phyloP scores from a whole-genome alignment of 2,329 filamentous ascomycete genomes.

The Colletotrichum siamense region DNA sequence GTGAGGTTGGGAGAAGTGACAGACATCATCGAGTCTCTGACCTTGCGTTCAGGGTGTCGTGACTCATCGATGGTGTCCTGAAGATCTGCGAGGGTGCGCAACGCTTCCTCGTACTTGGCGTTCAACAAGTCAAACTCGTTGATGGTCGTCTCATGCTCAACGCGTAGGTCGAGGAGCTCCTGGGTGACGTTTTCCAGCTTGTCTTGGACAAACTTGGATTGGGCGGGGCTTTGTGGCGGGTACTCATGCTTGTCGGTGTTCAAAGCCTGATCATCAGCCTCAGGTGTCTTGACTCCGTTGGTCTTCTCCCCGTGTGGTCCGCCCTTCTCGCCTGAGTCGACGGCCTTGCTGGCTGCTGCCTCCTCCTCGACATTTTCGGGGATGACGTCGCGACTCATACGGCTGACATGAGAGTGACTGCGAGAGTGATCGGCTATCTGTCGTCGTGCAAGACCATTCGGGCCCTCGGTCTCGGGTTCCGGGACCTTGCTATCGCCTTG shows the following conservation, averaged over 20 bases:
- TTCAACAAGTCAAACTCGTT: conserved; percentile 83
- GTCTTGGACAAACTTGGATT: conserved; percentile 86
- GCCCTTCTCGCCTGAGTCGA: conserved; percentile 31
- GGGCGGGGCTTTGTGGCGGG: conserved; percentile 72
- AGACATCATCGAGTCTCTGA: conserved; percentile 63
- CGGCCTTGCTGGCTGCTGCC: conserved; percentile 6
- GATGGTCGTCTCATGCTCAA: conserved; percentile 87
- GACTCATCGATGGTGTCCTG: conserved; percentile 86
- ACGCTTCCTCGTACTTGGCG: conserved; percentile 87
- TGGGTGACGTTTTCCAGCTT: conserved; percentile 92
- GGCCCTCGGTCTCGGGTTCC: conserved; percentile 39
- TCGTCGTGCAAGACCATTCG: conserved; percentile 48
- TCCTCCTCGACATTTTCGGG: conserved; percentile 57
- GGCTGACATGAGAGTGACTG: conserved; percentile 51
- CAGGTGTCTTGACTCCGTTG: background rate
- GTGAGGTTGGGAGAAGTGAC: conserved; percentile 53
- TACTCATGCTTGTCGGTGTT: conserved; percentile 37
- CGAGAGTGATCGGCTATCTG: conserved; percentile 56
- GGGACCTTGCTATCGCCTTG: conserved; percentile 61
- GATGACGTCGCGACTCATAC: conserved; percentile 60
- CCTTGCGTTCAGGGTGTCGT: conserved; percentile 61
- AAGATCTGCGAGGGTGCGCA: conserved; percentile 81
- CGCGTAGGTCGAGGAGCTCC: conserved; percentile 87
- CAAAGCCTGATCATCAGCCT: conserved; percentile 15
- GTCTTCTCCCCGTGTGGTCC: conserved; percentile 20